Conservation (phyloP, 176 grass and related monocot species). For the Musa beccarii region DNA sequence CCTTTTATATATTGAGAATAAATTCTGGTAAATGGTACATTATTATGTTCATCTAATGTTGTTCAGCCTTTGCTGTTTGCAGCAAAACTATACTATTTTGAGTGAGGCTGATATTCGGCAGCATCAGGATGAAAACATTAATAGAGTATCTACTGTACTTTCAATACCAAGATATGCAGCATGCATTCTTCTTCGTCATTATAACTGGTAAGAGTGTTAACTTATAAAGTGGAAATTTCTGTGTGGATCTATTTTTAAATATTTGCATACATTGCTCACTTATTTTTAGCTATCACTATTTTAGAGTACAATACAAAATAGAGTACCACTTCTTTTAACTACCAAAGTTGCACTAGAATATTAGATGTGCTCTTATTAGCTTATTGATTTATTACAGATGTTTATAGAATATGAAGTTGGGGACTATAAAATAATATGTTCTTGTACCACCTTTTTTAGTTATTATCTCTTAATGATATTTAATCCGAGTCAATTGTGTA, state of each 20-base stretch:
- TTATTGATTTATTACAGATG: no score
- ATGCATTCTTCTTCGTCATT: constrained; percentile 82
- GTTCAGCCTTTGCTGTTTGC: constrained; percentile 25
- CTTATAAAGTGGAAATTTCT: not conserved
- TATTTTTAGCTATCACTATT: not conserved
- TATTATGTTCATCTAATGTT: not conserved
- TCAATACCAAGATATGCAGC: constrained; percentile 73
- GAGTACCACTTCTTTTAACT: no score
- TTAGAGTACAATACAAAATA: no score
- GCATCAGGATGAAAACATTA: constrained; percentile 86
- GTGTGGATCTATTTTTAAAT: not conserved
- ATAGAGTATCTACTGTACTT: constrained; percentile 92
- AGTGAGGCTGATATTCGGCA: constrained; percentile 76
- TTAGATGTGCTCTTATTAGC: no score
- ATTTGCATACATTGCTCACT: not conserved
- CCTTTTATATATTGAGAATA: not conserved
- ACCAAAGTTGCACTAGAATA: no score
- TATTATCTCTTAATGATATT: no score
- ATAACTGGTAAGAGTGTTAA: constrained; percentile 50
- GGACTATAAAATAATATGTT: no score
- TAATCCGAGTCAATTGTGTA: no score
- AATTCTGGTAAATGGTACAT: not conserved
- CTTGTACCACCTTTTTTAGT: no score
- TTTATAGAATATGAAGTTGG: no score
- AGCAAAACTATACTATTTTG: constrained; percentile 92